These are phyloP conservation scores for Xerophyta viscosa DNA, from an alignment of 106 monocot genomes.

Conservation along the genomic window DNA sequence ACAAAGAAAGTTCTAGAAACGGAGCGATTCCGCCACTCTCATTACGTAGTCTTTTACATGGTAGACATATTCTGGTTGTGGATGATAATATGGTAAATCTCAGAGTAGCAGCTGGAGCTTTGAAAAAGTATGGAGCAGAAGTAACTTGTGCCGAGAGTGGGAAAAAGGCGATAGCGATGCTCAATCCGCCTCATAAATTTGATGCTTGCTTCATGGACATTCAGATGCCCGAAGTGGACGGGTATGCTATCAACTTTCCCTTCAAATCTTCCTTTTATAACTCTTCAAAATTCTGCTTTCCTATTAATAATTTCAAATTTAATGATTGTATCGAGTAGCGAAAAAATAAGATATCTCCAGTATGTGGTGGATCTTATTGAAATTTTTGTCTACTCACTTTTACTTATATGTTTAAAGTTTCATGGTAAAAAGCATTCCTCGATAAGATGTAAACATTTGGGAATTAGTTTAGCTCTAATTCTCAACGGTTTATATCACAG, in stretches of 20 bases:
- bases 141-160: slow-evolving; percentile 69
- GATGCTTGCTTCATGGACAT: slow-evolving; percentile 94
- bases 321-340: no score
- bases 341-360: no score
- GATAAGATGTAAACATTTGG: no score
- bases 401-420: no score
- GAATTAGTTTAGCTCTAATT: no score
- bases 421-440: no score
- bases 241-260: slow-evolving; percentile 42
- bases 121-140: slow-evolving; percentile 83
- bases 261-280: no score
- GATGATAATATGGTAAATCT: slow-evolving; percentile 83
- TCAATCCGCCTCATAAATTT: slow-evolving; percentile 64
- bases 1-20: slow-evolving; percentile 34
- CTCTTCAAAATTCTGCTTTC: no score
- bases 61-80: slow-evolving; percentile 60
- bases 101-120: slow-evolving; percentile 74
- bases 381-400: no score
- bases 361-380: no score
- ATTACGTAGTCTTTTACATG: slow-evolving; percentile 48
- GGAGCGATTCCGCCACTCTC: slow-evolving; percentile 36
- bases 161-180: slow-evolving; percentile 56
- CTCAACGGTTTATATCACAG: no score
- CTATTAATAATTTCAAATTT: no score
- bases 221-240: slow-evolving; percentile 89